Evolutionary conservation across 2,329 filamentous ascomycete species (phyloP).

Genomic region (Rutstroemia sp.): DNA sequence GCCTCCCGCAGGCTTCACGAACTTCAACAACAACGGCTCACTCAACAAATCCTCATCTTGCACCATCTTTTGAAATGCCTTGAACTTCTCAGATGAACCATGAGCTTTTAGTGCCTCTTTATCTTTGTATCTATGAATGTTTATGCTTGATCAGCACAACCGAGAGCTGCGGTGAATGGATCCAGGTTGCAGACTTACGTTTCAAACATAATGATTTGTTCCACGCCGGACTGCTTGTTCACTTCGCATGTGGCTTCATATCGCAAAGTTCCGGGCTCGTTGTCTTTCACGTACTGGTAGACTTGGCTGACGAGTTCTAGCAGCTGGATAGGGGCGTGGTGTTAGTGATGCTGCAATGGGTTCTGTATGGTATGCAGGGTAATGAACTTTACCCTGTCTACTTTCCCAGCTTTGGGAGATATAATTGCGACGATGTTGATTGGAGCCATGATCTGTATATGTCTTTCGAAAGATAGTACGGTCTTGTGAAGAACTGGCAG

Average conservation of each 20-base stretch:
- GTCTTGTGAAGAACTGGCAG: too few relatives aligned
- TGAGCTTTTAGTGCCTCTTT: conserved; percentile 22
- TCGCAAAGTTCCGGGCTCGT: conserved; percentile 24
- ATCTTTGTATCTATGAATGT: conserved; percentile 22
- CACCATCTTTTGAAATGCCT: conserved; percentile 18
- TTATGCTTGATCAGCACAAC: neutral
- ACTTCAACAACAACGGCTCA: conserved; percentile 21
- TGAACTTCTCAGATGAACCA: conserved; percentile 17
- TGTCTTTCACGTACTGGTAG: conserved; percentile 17
- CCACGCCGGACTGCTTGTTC: conserved; percentile 22
- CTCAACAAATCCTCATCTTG: conserved; percentile 20
- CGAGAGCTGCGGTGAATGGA: neutral
- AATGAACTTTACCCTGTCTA: conserved; percentile 18
- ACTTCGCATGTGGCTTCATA: conserved; percentile 22
- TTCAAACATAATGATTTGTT: conserved; percentile 27
- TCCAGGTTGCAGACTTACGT: conserved; percentile 14
- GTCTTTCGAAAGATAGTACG: neutral
- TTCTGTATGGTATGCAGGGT: neutral
- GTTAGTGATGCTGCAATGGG: neutral
- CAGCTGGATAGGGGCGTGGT: conserved; percentile 13
- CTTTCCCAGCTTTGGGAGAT: conserved; percentile 22
- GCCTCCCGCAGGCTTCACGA: conserved; percentile 21
- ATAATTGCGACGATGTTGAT: conserved; percentile 24
- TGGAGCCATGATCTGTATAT: conserved; percentile 13
- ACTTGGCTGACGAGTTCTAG: conserved; percentile 22